Conservation (phyloP, 2,329 filamentous ascomycete genomes). For the Pseudogymnoascus destructans region DNA sequence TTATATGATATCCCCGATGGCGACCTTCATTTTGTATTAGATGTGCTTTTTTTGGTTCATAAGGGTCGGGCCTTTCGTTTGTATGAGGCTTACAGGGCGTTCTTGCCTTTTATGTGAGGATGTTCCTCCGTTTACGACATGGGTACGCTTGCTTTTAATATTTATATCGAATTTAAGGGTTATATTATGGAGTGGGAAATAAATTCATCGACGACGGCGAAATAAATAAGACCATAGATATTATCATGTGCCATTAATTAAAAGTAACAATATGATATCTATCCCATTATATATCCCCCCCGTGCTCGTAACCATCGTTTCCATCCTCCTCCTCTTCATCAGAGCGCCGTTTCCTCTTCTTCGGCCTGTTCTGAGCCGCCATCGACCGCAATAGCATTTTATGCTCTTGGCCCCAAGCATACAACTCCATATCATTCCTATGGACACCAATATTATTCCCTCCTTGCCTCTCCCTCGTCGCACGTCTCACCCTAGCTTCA, state of each 20-base stretch:
- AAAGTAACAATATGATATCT: neutral
- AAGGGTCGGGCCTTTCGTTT: neutral
- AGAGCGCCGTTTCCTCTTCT: constrained; percentile 1
- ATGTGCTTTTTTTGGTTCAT: neutral
- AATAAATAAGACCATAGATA: neutral
- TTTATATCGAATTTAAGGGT: neutral
- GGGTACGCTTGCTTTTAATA: neutral
- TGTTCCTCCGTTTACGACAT: neutral
- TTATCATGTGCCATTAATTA: neutral
- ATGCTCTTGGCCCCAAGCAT: constrained; percentile 11
- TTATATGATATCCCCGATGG: neutral
- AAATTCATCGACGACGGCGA: neutral
- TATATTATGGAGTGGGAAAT: neutral
- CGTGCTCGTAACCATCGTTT: neutral
- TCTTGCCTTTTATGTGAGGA: neutral
- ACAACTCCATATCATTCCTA: constrained; percentile 21
- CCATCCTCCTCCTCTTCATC: constrained; percentile 10
- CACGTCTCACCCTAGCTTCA: constrained; percentile 14
- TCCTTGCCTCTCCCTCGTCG: constrained; percentile 15
- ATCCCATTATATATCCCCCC: neutral
- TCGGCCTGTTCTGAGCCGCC: neutral
- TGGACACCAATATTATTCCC: constrained; percentile 23
- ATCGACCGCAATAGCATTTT: neutral
- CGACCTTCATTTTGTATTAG: neutral
- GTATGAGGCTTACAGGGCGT: neutral